Evolutionary conservation across 2,329 filamentous ascomycete species (phyloP).

Genomic region (Capronia epimyces): DNA sequence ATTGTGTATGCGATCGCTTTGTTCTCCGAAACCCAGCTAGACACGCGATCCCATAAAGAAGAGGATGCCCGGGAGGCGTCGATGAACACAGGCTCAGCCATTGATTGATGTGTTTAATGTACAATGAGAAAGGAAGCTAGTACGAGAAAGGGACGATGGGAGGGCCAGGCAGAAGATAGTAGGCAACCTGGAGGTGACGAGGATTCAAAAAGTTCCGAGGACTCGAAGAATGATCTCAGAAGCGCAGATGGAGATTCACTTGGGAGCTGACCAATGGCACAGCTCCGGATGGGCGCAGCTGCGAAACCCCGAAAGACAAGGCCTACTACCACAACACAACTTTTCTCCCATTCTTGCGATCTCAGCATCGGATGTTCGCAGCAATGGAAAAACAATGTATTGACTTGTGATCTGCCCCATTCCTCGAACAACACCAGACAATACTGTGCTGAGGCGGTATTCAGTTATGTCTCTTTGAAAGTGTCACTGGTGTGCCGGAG

Average conservation of each 20-base stretch:
- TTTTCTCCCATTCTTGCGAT: not conserved
- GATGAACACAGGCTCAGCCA: slow-evolving; percentile 20
- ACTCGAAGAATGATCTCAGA: not conserved
- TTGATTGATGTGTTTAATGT: slow-evolving; percentile 6
- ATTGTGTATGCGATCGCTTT: slow-evolving; percentile 95
- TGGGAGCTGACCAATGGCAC: not conserved
- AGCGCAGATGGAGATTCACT: slow-evolving; percentile 8
- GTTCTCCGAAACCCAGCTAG: slow-evolving; percentile 89
- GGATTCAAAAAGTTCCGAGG: slow-evolving; percentile 13
- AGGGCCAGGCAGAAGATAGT: slow-evolving; percentile 6
- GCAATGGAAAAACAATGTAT: too few species aligned
- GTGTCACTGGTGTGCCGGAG: too few species aligned
- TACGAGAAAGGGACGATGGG: slow-evolving; percentile 7
- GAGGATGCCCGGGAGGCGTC: slow-evolving; percentile 43
- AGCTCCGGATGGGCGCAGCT: not conserved
- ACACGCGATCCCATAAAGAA: slow-evolving; percentile 82
- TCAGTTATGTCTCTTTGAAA: too few species aligned
- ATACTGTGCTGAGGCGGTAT: too few species aligned
- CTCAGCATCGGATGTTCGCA: too few species aligned
- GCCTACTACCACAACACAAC: not conserved
- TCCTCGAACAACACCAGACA: too few species aligned
- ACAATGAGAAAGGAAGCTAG: slow-evolving; percentile 9
- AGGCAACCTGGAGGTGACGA: slow-evolving; percentile 9
- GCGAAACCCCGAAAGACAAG: not conserved
- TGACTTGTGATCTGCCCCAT: too few species aligned